phyloP scores from a whole-genome alignment of 1,284 basidiomycete species.

The Mycena citricolor region DNA sequence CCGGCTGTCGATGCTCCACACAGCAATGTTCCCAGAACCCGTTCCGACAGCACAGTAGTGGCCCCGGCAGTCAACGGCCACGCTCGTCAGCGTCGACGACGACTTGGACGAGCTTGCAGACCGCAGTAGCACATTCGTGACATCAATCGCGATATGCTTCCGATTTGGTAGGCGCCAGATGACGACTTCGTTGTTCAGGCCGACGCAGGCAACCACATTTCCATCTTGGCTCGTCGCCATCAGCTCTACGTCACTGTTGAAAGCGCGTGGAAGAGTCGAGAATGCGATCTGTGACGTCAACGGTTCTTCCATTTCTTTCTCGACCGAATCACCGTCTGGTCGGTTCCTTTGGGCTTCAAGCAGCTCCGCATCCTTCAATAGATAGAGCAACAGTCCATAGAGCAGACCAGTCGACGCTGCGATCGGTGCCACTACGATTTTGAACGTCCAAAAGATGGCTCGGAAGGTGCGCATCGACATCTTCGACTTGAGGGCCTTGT shows the following conservation, averaged over 20 bases:
- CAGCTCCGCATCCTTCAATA: constrained; percentile 89
- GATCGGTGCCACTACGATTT: constrained; percentile 86
- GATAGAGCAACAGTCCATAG: constrained; percentile 82
- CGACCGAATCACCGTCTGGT: constrained; percentile 39
- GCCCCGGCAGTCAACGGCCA: constrained; percentile 59
- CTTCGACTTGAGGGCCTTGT: constrained; percentile 39
- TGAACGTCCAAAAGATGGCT: constrained; percentile 70
- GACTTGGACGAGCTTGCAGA: constrained; percentile 48
- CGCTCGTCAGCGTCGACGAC: constrained; percentile 50
- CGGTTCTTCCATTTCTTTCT: constrained; percentile 35
- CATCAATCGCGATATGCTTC: constrained; percentile 50
- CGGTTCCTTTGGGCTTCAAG: constrained; percentile 81
- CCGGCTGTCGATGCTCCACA: constrained; percentile 52
- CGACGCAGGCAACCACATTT: constrained; percentile 64
- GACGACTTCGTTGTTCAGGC: constrained; percentile 74
- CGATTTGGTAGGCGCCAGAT: constrained; percentile 55
- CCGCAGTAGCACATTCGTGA: constrained; percentile 47
- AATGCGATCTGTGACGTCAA: constrained; percentile 56
- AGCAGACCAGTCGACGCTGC: constrained; percentile 72
- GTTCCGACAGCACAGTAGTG: constrained; percentile 64
- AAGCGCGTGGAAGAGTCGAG: constrained; percentile 72
- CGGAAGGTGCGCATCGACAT: constrained; percentile 50
- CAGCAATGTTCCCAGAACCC: constrained; percentile 55
- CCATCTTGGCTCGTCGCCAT: constrained; percentile 72
- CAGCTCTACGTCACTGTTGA: constrained; percentile 79